phyloP scores from a whole-genome alignment of 2,329 filamentous ascomycete genomes.

The Penicillium sp. region DNA sequence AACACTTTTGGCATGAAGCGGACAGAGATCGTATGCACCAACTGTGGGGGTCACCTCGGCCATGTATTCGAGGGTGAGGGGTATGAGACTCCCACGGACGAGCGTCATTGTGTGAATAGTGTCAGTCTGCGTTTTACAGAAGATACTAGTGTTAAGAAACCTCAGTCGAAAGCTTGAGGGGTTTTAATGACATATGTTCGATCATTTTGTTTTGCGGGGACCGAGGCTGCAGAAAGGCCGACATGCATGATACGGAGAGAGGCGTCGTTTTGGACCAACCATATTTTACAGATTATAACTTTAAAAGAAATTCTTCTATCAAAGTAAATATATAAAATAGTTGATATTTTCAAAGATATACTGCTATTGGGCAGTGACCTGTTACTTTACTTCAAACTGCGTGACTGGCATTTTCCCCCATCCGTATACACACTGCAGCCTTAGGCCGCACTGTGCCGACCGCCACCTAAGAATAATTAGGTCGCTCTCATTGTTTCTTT shows the following conservation, averaged over 20 bases:
- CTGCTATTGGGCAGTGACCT: neutral
- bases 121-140: constrained; percentile 80
- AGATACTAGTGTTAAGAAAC: constrained; percentile 49
- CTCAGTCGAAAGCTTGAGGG: constrained; percentile 30
- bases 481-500: constrained; percentile 22
- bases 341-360: neutral
- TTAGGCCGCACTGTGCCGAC: constrained; percentile 29
- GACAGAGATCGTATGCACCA: constrained; percentile 90
- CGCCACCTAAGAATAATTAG: constrained; percentile 30
- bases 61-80: constrained; percentile 92
- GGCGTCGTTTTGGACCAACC: constrained; percentile 8
- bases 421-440: constrained; percentile 22
- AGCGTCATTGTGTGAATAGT: constrained; percentile 96
- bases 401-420: constrained; percentile 20
- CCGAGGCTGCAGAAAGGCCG: constrained; percentile 3
- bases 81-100: constrained; percentile 80
- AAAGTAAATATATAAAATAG: neutral
- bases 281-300: neutral
- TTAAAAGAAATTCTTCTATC: neutral
- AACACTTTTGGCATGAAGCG: constrained; percentile 73
- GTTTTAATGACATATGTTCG: neutral
- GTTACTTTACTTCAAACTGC: constrained; percentile 20
- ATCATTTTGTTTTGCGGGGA: constrained; percentile 2
- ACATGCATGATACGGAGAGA: constrained; percentile 3
- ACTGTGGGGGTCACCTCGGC: constrained; percentile 88